Conservation (phyloP, 352 stramenopile genomes). For the Thraustochytrium striatum region DNA sequence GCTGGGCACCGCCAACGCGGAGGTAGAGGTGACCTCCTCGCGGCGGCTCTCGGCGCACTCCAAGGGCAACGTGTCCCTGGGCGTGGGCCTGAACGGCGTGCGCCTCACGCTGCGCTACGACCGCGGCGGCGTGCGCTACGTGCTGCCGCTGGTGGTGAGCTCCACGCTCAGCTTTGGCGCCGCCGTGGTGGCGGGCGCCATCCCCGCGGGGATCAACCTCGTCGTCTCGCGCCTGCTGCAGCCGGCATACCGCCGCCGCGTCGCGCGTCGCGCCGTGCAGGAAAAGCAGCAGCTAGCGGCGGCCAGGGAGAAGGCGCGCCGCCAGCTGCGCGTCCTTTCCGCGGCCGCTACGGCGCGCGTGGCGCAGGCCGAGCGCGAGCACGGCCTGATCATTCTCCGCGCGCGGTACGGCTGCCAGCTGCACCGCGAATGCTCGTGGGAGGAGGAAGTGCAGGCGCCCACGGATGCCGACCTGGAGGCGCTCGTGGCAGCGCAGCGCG, state of each 20-base stretch:
- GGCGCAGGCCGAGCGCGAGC: neutral
- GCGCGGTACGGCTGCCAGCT: constrained; percentile 13
- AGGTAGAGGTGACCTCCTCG: constrained; percentile 28
- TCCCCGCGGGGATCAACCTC: constrained; percentile 23
- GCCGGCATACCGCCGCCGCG: neutral
- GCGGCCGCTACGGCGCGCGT: neutral
- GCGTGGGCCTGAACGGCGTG: constrained; percentile 14
- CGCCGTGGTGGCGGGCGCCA: constrained; percentile 20
- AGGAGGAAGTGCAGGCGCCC: neutral
- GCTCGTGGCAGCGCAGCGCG: neutral
- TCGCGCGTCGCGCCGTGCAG: neutral
- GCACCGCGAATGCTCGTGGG: constrained; percentile 21
- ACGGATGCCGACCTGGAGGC: constrained; percentile 1
- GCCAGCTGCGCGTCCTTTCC: constrained; percentile 16
- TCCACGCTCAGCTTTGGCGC: constrained; percentile 15
- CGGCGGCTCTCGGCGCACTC: constrained; percentile 30
- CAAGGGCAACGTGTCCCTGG: constrained; percentile 31
- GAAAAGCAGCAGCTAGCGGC: neutral
- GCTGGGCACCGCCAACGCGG: neutral
- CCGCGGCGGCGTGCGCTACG: constrained; percentile 25
- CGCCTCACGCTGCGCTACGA: constrained; percentile 34
- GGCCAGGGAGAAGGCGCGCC: neutral
- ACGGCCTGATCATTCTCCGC: constrained; percentile 32
- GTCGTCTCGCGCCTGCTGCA: neutral
- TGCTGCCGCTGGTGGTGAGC: constrained; percentile 10